Evolutionary conservation across 768 basidiomycete species (phyloP).

Genomic region (Tylopilus sp.): DNA sequence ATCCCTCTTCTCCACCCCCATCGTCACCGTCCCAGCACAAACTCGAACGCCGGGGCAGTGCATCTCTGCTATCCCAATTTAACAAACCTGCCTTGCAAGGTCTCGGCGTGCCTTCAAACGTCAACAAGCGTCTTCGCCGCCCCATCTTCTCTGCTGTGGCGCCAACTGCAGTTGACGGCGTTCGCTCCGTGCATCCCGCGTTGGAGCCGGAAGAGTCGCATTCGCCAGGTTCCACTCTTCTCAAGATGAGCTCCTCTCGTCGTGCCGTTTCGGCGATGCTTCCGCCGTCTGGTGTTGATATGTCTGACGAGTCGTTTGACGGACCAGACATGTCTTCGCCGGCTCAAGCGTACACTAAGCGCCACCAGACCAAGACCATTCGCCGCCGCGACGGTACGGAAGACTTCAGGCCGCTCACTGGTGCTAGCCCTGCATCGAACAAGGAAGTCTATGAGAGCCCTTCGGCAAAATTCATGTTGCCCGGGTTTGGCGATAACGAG

Average conservation of each 20-base stretch:
- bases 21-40: constrained; percentile 48
- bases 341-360: constrained; percentile 74
- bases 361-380: constrained; percentile 75
- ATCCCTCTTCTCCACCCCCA: constrained; percentile 47
- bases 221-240: constrained; percentile 24
- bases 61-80: constrained; percentile 33
- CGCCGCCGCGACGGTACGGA: constrained; percentile 80
- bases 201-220: constrained; percentile 30
- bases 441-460: constrained; percentile 52
- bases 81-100: constrained; percentile 52
- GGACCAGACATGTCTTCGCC: constrained; percentile 73
- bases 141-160: constrained; percentile 66
- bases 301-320: constrained; percentile 51
- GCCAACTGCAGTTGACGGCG: constrained; percentile 39
- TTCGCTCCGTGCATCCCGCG: constrained; percentile 43
- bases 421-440: constrained; percentile 50
- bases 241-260: constrained; percentile 49
- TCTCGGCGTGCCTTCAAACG: constrained; percentile 52
- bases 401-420: constrained; percentile 72
- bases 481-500: constrained; percentile 91
- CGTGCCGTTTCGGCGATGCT: constrained; percentile 78
- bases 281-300: constrained; percentile 38
- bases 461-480: constrained; percentile 50
- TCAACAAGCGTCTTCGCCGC: constrained; percentile 58
- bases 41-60: constrained; percentile 41